phyloP scores from a whole-genome alignment of 768 basidiomycete species.

The Mycena polygramma region DNA sequence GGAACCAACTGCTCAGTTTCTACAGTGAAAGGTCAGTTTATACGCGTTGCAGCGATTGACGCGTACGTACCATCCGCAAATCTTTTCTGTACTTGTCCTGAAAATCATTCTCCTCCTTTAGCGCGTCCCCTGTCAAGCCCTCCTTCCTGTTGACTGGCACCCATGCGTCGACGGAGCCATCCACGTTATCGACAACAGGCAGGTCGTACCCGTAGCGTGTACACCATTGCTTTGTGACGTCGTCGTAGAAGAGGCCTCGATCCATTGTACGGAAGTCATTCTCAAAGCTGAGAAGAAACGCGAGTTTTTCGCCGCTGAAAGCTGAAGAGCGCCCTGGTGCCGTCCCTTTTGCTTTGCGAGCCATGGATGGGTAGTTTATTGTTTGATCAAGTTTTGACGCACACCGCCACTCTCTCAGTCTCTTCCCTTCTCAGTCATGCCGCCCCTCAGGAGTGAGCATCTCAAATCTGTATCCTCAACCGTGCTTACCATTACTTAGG shows the following conservation, averaged over 20 bases:
- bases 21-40: neutral
- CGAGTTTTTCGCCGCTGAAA: constrained; percentile 16
- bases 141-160: neutral
- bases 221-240: neutral
- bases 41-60: too few species aligned
- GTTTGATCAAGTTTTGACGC: neutral
- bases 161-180: neutral
- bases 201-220: constrained; percentile 24
- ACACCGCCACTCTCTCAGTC: neutral
- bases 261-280: neutral
- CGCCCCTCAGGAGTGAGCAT: too few species aligned
- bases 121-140: neutral
- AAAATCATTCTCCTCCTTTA: constrained; percentile 4
- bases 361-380: neutral
- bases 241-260: constrained; percentile 1
- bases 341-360: neutral
- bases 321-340: neutral
- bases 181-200: neutral
- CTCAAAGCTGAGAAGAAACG: neutral
- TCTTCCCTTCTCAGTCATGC: too few species aligned
- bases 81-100: neutral
- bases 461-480: too few species aligned
- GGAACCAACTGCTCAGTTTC: constrained; percentile 30
- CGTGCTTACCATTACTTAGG: too few species aligned
- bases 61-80: neutral